Base-by-base conservation (phyloP, 2,329 filamentous ascomycete genomes). In the Pyrenophora seminiperda region DNA sequence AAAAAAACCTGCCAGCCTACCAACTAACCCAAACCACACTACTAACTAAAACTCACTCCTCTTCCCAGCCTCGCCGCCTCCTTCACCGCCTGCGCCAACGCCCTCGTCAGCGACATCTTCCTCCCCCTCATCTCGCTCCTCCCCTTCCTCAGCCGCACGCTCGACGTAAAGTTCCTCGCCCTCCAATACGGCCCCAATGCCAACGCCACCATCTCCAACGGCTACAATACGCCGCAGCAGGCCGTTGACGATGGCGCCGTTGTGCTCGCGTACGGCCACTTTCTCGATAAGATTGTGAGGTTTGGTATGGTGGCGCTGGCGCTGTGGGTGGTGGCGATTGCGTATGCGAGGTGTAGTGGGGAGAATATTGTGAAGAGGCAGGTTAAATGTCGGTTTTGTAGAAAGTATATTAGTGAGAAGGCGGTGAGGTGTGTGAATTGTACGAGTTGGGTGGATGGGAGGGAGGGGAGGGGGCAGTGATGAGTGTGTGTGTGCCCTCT, bases 91-190 rank as follows among this genome's bases (percentile, higher is more conserved):
- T 79, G 90, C 38, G 85, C 89, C 48, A 89, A 86, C 49, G 87
- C 84, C 7, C 86, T 90, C 64, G 86, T 90, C 44, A 83, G 81
- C 53, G 86, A 89, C 61, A 81, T 90, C 27, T 74, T 90, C 37
- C 81, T 90, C 54, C 88, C 88, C 4, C 79, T 88, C 0, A 75
- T 91, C 20, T 88, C 87, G 2, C 74, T 90, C 33, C 74, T 91
- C 17, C 80, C 89, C 4, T 88, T 88, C 40, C 74, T 90, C 47
- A 82, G 87, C 61, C 82, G 83, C 56, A 90, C 90, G 66, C 80
- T 91, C 63, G 85, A 88, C 63, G 83, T 89, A 73, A 89, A 89
- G 69, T 91, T 91, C 67, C 83, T 86, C 0, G 81, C 89, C 5
- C 71, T 90, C 20, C 79, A 76, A 30, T 65, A 75, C 0, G 87